Evolutionary conservation across 2,329 filamentous ascomycete genomes (phyloP), one percentile per base, ranked within the genome.

Genomic region (Reticulascus tulasneorum): DNA sequence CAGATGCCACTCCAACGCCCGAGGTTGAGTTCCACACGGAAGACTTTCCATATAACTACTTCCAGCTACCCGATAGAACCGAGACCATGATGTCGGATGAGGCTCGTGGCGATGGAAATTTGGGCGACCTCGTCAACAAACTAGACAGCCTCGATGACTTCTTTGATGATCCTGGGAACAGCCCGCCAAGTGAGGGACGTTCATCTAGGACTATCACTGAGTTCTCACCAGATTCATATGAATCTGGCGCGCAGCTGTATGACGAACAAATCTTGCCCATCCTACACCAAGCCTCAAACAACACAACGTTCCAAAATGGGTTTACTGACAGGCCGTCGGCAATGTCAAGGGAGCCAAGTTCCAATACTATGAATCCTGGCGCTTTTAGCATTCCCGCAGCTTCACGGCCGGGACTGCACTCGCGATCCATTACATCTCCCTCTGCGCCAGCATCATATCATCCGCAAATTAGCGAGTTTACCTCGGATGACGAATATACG

Each of bases 31-130:
- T 98, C 62, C 86, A 94, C 49, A 76, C 81, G 4, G 94, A 98
- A 44, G 90, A 97, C 42, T 90, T 86, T 51, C 81, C 82, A 9
- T 86, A 85, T 49, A 83, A 84, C 9, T 89, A 90, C 57, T 90
- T 90, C 64, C 77, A 81, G 2, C 66, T 77, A 13, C 62, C 66
- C 1, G 83, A 90, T 46, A 79, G 89, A 34, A 86, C 88, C 2
- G 87, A 88, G 35, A 96, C 90, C 1, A 95, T 96, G 86, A 79
- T 94, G 56, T 95, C 90, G 1, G 87, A 96, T 50, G 88, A 93
- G 23, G 77, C 67, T 0, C 77, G 83, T 11, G 78, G 71, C 2
- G 84, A 89, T 29, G 77, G 74, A 27, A 84, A 86, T 38, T 84
- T 89, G 53, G 86, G 84, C 23, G 91, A 97, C 49, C 72, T 97